These are phyloP conservation scores for Nothophoma quercina DNA, from an alignment of 2,329 filamentous ascomycete genomes.

Conservation along the genomic window DNA sequence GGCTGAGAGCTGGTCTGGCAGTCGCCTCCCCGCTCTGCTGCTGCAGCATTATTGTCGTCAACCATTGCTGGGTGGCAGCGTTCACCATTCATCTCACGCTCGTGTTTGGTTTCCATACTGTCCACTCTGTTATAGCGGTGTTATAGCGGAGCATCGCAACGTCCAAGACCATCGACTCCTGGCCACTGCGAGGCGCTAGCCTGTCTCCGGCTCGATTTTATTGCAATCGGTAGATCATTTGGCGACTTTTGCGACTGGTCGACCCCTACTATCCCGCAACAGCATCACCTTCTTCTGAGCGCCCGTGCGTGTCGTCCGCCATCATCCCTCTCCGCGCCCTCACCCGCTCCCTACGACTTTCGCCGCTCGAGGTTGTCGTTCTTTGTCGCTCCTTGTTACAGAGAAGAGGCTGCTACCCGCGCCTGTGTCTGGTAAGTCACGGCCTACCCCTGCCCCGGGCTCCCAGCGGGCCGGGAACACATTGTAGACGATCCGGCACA, in stretches of 20 bases:
- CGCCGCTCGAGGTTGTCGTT: neutral
- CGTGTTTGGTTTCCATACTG: neutral
- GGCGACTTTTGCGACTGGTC: slow-evolving; percentile 19
- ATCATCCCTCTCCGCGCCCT: slow-evolving; percentile 13
- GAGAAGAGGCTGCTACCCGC: slow-evolving; percentile 12
- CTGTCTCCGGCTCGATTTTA: slow-evolving; percentile 16
- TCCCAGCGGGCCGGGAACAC: slow-evolving; percentile 1
- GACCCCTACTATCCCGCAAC: slow-evolving; percentile 14
- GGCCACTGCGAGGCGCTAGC: slow-evolving; percentile 3
- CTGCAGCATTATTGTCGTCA: neutral
- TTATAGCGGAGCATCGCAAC: slow-evolving; percentile 2
- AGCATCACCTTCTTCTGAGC: slow-evolving; percentile 24
- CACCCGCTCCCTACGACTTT: slow-evolving; percentile 2
- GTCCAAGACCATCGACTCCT: slow-evolving; percentile 2
- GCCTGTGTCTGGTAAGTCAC: slow-evolving; percentile 19
- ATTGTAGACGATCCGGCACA: slow-evolving; percentile 4
- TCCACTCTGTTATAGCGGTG: neutral
- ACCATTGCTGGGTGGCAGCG: too few relatives aligned
- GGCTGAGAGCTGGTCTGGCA: neutral
- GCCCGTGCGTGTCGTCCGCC: slow-evolving; percentile 22
- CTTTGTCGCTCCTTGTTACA: slow-evolving; percentile 6
- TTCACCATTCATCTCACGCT: too few relatives aligned
- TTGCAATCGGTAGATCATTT: slow-evolving; percentile 31
- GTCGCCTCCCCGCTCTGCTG: neutral
- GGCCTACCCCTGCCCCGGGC: slow-evolving; percentile 6